These are phyloP conservation scores for Cercospora canescens DNA, from an alignment of 2,329 filamentous ascomycete species.

Conservation along the genomic window DNA sequence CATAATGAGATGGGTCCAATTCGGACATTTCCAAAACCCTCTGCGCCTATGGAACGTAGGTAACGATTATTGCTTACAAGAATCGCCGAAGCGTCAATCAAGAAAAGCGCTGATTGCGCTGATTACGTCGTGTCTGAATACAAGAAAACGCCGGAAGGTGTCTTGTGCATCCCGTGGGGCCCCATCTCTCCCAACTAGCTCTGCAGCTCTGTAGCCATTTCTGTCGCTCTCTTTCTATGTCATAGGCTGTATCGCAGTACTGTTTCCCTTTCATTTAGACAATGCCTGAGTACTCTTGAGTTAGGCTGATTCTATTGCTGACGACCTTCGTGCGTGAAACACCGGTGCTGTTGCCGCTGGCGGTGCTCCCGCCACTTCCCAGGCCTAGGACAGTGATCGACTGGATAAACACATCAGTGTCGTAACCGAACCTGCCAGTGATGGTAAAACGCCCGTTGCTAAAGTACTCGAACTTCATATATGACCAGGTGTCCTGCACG, in stretches of 20 bases:
- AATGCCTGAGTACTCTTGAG: neutral
- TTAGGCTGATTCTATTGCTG: slow-evolving; percentile 5
- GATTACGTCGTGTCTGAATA: neutral
- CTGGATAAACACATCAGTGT: slow-evolving; percentile 45
- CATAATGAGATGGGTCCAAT: neutral
- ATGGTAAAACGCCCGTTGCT: slow-evolving; percentile 18
- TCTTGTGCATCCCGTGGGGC: neutral
- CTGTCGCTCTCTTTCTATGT: neutral
- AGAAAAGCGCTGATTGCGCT: neutral
- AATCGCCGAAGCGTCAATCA: neutral
- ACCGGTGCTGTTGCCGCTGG: slow-evolving; percentile 1
- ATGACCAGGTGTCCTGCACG: slow-evolving; percentile 56
- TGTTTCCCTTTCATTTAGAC: neutral
- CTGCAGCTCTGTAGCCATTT: neutral
- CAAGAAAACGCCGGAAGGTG: neutral
- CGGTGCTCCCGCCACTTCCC: slow-evolving; percentile 22
- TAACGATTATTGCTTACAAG: neutral
- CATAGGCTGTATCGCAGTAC: neutral
- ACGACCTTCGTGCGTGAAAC: neutral
- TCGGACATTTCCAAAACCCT: neutral
- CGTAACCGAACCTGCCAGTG: slow-evolving; percentile 39
- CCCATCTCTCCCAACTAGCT: neutral
- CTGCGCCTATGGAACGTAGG: neutral
- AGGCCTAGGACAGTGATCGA: slow-evolving; percentile 53
- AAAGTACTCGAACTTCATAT: slow-evolving; percentile 60